Evolutionary conservation across 106 monocot genomes (phyloP), one percentile per base, ranked within the genome.

Genomic region (Cymbidium sinense): DNA sequence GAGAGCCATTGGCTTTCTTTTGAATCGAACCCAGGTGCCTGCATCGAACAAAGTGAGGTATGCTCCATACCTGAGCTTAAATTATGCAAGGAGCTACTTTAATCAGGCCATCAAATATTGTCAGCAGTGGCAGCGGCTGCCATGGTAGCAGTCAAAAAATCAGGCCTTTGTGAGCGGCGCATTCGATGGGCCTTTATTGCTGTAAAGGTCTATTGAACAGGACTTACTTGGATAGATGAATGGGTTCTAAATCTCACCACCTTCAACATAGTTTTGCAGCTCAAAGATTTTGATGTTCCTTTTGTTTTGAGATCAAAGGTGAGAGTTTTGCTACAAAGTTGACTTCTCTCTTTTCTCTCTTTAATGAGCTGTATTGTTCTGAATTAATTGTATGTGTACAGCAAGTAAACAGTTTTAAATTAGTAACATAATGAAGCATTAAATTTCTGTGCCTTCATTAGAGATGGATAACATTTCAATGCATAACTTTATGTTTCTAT

Each of bases 211-310:
- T 94, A 43, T 29, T 85, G 64, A 91, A 91, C 77, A 81, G 85
- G 9, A 91, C 91, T 36, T 94, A 94, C 31, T 85, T 94, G 33
- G 70, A 76, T 91, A 94, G 80, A 94, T 94, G 93, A 94, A 94
- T 82, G 91, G 93, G 41, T 94, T 94, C 79, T 94, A 86, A 69
- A 43, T 25, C 12, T 74, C 25, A 3, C 20, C 23, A 58, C 4
- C 23, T 23, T 58, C 58, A n/a, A 58, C 58, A 20, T 58, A 23
- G 58, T 23, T 23, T 58, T 20, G 58, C 5, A 58, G 58, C 21
- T n/a, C 23, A 23, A 58, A 23, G 23, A 58, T 58, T 47, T 47
- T 47, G 47, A 47, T 47, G 11, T 47, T 47, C 15, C 13, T 47
- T 47, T 47, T 47, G 47, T 47, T 47, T 47, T 47, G 2, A 13